Evolutionary conservation across 495 filamentous ascomycete species (phyloP), one percentile per base, ranked within the genome.

Genomic region (Copromyces sp.): DNA sequence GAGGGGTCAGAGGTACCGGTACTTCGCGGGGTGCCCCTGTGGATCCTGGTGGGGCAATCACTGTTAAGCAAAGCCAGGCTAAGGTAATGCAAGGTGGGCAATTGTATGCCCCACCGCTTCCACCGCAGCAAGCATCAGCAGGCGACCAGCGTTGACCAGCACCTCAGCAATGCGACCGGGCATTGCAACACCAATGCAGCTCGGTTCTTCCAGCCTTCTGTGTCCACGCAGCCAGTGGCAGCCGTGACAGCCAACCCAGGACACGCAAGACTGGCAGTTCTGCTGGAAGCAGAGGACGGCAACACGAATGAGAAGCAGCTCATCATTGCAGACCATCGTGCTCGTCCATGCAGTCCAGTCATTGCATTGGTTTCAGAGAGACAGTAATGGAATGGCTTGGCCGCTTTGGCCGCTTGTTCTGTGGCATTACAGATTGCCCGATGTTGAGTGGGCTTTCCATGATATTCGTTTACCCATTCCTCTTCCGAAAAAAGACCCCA

Each of bases 1-100:
- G 53, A 77, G 75, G 53, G 65, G 9, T 68, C 42, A 53, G 53
- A 80, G 69, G 80, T 82, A 81, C 73, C 74, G 70, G 78, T 82
- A 82, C 80, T 61, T 79, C 45, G 44, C 38, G 70, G 44, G 39
- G 53, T 35, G 35, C 59, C 71, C 69, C 70, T 53, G 70, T 53
- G 61, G 74, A 39, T 71, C 12, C 71, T 61, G 38, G 47, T 72
- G 59, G 53, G 53, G 29, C 14, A 35, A 17, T 65, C 37, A 65
- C 53, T 65, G 61, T 61, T 68, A 44, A 29, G 71, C 59, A 69
- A 45, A 71, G 14, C 41, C 71, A 41, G 42, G 68, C 61, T 45
- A n/a, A n/a, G n/a, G n/a, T n/a, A 70, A 40, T 73, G 61, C 61
- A 69, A 44, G 65, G n/a, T 69, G 32, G 68, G 68, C 39, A 72